A percentile compares a stretch with the other conserved stretches of the same genome.
Evolutionary conservation across 2,329 filamentous ascomycete genomes (phyloP).

Genomic region (Catunica adiposa): DNA sequence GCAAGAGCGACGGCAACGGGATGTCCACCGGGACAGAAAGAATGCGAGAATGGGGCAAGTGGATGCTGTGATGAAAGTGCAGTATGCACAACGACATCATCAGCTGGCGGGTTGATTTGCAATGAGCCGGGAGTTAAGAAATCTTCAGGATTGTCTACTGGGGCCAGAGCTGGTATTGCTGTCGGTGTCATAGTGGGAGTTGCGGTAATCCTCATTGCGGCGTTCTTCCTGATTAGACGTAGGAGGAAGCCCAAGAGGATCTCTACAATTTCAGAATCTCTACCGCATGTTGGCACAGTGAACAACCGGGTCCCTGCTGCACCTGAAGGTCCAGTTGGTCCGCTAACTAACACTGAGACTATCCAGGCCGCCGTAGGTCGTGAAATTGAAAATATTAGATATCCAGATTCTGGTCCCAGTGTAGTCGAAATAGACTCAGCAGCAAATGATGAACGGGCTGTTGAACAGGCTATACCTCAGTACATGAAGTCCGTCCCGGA

Average conservation of each 20-base stretch:
- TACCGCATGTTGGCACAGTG: not conserved
- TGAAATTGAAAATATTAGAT: no score
- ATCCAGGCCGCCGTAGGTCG: no score
- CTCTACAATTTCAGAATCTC: not conserved
- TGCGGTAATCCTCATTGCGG: slow-evolving; percentile 21
- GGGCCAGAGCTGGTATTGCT: slow-evolving; percentile 41
- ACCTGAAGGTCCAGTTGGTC: not conserved
- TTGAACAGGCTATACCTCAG: not conserved
- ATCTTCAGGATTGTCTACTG: slow-evolving; percentile 24
- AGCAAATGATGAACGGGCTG: not conserved
- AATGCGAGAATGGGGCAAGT: slow-evolving; percentile 26
- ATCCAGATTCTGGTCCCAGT: no score
- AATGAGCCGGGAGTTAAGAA: slow-evolving; percentile 15
- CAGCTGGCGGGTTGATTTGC: slow-evolving; percentile 25
- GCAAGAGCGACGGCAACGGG: slow-evolving; percentile 23
- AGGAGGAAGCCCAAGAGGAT: not conserved
- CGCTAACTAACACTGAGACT: not conserved
- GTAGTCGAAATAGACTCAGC: slow-evolving; percentile 22
- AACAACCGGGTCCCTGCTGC: not conserved
- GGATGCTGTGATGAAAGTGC: slow-evolving; percentile 34
- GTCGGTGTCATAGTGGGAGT: slow-evolving; percentile 33
- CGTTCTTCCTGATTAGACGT: slow-evolving; percentile 22
- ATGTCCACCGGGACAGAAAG: slow-evolving; percentile 30
- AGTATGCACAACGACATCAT: slow-evolving; percentile 23
- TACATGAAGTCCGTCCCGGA: slow-evolving; percentile 16